Percentiles rank a stretch among this genome's conserved stretches.
These are phyloP conservation scores for Fraxinus cuspidata DNA, from an alignment of 257 asterid genomes.

Conservation along the genomic window DNA sequence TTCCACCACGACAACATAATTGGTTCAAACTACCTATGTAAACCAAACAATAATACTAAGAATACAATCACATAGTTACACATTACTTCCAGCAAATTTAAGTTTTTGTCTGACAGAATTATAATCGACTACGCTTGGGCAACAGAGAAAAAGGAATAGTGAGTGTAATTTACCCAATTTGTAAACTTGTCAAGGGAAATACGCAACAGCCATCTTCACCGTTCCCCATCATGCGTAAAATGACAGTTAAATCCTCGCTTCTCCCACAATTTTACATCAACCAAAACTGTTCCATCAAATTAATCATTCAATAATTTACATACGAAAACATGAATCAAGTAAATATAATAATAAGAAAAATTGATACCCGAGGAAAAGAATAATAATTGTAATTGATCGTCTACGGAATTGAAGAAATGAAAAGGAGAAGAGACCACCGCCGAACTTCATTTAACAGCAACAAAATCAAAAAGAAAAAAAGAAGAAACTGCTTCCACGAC, in stretches of 20 bases:
- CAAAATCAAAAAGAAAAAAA: not conserved
- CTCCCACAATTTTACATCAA: constrained; percentile 32
- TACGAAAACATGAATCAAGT: not conserved
- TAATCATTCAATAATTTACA: not conserved
- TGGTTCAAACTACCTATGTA: too few relatives aligned
- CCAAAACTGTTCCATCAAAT: constrained; percentile 31
- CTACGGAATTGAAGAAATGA: constrained; percentile 15
- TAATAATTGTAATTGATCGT: constrained; percentile 22
- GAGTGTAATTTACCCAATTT: constrained; percentile 55
- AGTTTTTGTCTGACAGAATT: too few relatives aligned
- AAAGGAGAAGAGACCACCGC: constrained; percentile 17
- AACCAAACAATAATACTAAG: too few relatives aligned
- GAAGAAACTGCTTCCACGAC: not conserved
- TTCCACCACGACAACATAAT: too few relatives aligned
- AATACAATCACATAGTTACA: too few relatives aligned
- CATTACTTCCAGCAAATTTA: too few relatives aligned
- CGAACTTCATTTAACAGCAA: constrained; percentile 30
- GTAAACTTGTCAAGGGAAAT: constrained; percentile 75
- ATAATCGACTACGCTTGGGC: not conserved
- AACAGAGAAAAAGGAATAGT: not conserved
- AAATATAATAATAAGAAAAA: not conserved
- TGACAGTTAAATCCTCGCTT: constrained; percentile 20
- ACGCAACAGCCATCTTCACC: constrained; percentile 42
- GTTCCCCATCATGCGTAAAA: constrained; percentile 41
- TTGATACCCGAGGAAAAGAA: constrained; percentile 7